Percentiles rank a stretch among this genome's conserved stretches.
phyloP scores from a whole-genome alignment of 352 stramenopile genomes.

The Pythium myriotylum region DNA sequence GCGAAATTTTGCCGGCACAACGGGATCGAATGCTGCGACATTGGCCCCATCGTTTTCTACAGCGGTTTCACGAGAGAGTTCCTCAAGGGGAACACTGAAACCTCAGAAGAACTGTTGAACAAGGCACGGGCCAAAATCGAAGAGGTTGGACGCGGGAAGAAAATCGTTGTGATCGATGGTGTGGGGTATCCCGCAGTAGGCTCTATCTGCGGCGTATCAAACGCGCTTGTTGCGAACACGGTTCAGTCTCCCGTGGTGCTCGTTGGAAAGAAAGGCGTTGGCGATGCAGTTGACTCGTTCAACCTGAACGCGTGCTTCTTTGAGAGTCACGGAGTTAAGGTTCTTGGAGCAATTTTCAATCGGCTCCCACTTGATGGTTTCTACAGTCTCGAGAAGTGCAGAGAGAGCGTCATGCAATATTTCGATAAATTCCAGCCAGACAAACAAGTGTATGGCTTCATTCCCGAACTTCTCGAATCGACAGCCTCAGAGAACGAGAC shows the following conservation, averaged over 20 bases:
- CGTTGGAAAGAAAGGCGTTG: conserved; percentile 95
- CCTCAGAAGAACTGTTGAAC: conserved; percentile 78
- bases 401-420: conserved; percentile 88
- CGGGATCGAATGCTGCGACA: conserved; percentile 86
- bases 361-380: conserved; percentile 90
- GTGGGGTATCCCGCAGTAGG: conserved; percentile 95
- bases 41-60: conserved; percentile 97
- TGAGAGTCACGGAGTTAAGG: conserved; percentile 82
- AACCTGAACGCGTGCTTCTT: conserved; percentile 98
- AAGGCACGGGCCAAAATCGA: conserved; percentile 89
- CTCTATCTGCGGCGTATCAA: conserved; percentile 82
- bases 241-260: conserved; percentile 90
- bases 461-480: conserved; percentile 63
- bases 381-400: conserved; percentile 94
- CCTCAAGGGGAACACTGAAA: conserved; percentile 90
- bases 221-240: conserved; percentile 63
- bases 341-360: conserved; percentile 98
- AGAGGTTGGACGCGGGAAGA: conserved; percentile 84
- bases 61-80: conserved; percentile 97
- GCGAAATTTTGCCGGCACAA: conserved; percentile 91
- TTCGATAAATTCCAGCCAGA: conserved; percentile 84
- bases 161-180: conserved; percentile 95
- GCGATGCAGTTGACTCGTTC: conserved; percentile 97
- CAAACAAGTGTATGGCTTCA: conserved; percentile 81
- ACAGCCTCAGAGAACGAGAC: conserved; percentile 13